Percentiles rank a stretch among this genome's conserved stretches.
Conservation (phyloP, 2,329 filamentous ascomycete species). For the Byssochlamys sp. region DNA sequence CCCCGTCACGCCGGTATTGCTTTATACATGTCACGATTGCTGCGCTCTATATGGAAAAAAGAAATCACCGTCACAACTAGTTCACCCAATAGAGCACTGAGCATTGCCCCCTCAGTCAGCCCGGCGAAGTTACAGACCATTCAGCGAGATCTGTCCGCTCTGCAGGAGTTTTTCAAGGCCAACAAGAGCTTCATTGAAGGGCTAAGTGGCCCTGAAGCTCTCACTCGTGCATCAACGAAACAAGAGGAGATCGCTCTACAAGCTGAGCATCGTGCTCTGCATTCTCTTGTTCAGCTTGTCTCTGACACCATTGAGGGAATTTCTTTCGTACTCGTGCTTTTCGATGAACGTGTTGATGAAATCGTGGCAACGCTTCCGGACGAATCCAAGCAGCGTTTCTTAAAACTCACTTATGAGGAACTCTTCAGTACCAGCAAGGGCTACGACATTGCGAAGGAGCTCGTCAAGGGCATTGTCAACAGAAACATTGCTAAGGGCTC, state of each 20-base stretch:
- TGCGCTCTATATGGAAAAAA: slow-evolving; percentile 79
- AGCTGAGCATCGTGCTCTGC: slow-evolving; percentile 85
- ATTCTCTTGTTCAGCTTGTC: slow-evolving; percentile 75
- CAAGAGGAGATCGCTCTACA: slow-evolving; percentile 88
- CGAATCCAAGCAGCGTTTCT: slow-evolving; percentile 57
- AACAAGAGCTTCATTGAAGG: slow-evolving; percentile 91
- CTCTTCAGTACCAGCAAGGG: slow-evolving; percentile 73
- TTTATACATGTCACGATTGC: slow-evolving; percentile 76
- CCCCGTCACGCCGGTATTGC: slow-evolving; percentile 81
- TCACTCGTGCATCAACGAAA: slow-evolving; percentile 66
- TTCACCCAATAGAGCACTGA: slow-evolving; percentile 50
- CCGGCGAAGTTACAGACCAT: slow-evolving; percentile 61
- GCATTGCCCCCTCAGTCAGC: slow-evolving; percentile 58
- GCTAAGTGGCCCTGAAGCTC: slow-evolving; percentile 75
- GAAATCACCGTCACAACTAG: slow-evolving; percentile 54
- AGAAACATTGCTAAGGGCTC: slow-evolving; percentile 93
- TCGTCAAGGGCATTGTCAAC: slow-evolving; percentile 97
- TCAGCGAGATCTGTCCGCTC: slow-evolving; percentile 68
- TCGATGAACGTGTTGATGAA: slow-evolving; percentile 84
- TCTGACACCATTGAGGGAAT: slow-evolving; percentile 91
- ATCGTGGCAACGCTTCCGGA: slow-evolving; percentile 71
- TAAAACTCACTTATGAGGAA: slow-evolving; percentile 72
- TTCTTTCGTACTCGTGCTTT: slow-evolving; percentile 87
- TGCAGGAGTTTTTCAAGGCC: slow-evolving; percentile 72
- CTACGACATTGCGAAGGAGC: slow-evolving; percentile 79